Conservation (phyloP, 2,329 filamentous ascomycete species). For the Claviceps digitariae region DNA sequence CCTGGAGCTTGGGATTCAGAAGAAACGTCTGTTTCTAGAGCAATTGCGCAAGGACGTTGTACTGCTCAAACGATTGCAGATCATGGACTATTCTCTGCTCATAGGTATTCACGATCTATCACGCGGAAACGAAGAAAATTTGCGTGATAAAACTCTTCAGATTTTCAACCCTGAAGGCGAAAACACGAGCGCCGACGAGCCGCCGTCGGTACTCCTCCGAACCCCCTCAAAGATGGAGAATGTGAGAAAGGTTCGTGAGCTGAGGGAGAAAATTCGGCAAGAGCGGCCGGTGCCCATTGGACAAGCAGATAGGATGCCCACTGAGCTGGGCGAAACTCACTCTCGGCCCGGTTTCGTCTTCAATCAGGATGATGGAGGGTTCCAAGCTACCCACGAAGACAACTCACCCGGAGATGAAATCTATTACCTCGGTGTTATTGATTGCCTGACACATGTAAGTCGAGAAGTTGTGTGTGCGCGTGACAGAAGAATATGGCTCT, state of each 20-base stretch:
- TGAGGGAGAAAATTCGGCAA: slow-evolving; percentile 82
- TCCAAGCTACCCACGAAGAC: slow-evolving; percentile 84
- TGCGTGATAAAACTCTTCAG: slow-evolving; percentile 76
- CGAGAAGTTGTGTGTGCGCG: neutral
- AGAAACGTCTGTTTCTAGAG: slow-evolving; percentile 76
- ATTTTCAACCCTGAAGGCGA: slow-evolving; percentile 87
- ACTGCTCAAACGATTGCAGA: slow-evolving; percentile 74
- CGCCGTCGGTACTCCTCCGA: slow-evolving; percentile 56
- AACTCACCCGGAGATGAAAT: slow-evolving; percentile 77
- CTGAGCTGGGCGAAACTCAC: slow-evolving; percentile 66
- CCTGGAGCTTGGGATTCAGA: slow-evolving; percentile 76
- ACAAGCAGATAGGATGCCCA: slow-evolving; percentile 77
- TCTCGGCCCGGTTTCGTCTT: slow-evolving; percentile 64
- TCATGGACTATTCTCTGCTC: slow-evolving; percentile 97
- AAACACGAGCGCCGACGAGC: slow-evolving; percentile 39
- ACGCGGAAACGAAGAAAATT: slow-evolving; percentile 87
- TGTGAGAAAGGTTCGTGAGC: slow-evolving; percentile 76
- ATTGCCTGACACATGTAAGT: slow-evolving; percentile 91
- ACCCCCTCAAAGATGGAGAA: slow-evolving; percentile 92
- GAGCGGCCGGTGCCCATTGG: slow-evolving; percentile 92
- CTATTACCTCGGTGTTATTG: slow-evolving; percentile 96
- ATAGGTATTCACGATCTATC: slow-evolving; percentile 86
- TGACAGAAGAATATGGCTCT: neutral
- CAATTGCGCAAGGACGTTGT: slow-evolving; percentile 82
- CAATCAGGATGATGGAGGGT: slow-evolving; percentile 86